Conservation (phyloP, 345 rosid species). For the Eutrema yunnanense region DNA sequence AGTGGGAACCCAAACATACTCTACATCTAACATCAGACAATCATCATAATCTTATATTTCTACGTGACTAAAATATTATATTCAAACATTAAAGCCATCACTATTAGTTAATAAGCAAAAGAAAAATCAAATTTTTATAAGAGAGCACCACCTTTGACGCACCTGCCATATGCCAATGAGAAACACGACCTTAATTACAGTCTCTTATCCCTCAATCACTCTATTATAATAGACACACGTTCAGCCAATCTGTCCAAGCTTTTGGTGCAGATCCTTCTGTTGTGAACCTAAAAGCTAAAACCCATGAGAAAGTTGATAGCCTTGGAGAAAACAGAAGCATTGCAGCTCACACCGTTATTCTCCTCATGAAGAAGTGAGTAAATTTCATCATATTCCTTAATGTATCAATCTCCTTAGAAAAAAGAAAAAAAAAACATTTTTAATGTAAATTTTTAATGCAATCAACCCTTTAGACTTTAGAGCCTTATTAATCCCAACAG, state of each 20-base stretch:
- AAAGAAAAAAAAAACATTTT: background rate
- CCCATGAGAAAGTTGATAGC: constrained; percentile 88
- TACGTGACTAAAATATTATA: no score
- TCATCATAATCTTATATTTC: no score
- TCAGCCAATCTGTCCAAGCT: constrained; percentile 1
- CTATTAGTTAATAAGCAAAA: background rate
- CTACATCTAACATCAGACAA: no score
- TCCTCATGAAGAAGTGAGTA: constrained; percentile 63
- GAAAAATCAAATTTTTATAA: background rate
- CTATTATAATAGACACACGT: background rate
- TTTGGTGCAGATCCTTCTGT: constrained; percentile 67
- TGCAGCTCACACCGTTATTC: constrained; percentile 90
- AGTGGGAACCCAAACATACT: no score
- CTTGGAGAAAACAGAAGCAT: constrained; percentile 89
- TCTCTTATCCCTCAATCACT: background rate
- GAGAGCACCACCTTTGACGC: background rate
- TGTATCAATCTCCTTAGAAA: background rate
- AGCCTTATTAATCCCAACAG: background rate
- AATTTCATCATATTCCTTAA: background rate
- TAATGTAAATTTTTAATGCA: background rate
- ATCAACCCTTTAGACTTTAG: background rate
- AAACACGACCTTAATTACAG: background rate
- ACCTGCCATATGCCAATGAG: background rate
- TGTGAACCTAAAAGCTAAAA: constrained; percentile 81
- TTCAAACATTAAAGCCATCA: no score